phyloP scores from a whole-genome alignment of 495 filamentous ascomycete species.

The Hypoxylon trugodes region DNA sequence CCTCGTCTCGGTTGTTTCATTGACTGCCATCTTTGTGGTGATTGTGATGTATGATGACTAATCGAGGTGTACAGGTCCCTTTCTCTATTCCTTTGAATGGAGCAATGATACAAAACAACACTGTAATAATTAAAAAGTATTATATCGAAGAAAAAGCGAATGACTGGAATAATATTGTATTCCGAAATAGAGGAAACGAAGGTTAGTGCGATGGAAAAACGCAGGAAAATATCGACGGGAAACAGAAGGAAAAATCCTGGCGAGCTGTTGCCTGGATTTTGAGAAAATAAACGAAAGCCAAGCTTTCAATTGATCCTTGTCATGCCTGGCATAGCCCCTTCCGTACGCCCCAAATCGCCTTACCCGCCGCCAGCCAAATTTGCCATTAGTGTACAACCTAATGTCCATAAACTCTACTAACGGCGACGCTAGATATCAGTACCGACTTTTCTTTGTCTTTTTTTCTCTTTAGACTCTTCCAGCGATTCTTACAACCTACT shows the following conservation, averaged over 20 bases:
- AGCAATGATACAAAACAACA: neutral
- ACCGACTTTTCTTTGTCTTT: too few species aligned
- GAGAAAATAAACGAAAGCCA: conserved; percentile 29
- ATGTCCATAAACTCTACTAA: too few species aligned
- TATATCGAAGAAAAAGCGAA: conserved; percentile 18
- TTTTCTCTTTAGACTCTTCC: too few species aligned
- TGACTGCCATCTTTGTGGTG: conserved; percentile 18
- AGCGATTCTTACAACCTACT: too few species aligned
- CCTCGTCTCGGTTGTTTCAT: conserved; percentile 14
- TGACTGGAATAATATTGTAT: conserved; percentile 11
- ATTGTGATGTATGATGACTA: too few species aligned
- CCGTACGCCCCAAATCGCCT: conserved; percentile 6
- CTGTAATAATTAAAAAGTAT: conserved; percentile 14
- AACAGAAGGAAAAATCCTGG: conserved; percentile 10
- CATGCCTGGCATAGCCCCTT: neutral
- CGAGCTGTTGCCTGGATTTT: conserved; percentile 18
- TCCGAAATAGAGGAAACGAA: conserved; percentile 26
- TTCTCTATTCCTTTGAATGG: too few species aligned
- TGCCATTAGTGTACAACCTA: conserved; percentile 5
- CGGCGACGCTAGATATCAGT: too few species aligned
- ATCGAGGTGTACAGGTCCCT: too few species aligned
- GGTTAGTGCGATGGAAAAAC: conserved; percentile 13
- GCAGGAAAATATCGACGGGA: conserved; percentile 19
- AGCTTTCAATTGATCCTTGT: conserved; percentile 32
- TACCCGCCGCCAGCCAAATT: conserved; percentile 11